These are phyloP conservation scores for Sinapis alba DNA, from an alignment of 441 rosid species.

Conservation along the genomic window DNA sequence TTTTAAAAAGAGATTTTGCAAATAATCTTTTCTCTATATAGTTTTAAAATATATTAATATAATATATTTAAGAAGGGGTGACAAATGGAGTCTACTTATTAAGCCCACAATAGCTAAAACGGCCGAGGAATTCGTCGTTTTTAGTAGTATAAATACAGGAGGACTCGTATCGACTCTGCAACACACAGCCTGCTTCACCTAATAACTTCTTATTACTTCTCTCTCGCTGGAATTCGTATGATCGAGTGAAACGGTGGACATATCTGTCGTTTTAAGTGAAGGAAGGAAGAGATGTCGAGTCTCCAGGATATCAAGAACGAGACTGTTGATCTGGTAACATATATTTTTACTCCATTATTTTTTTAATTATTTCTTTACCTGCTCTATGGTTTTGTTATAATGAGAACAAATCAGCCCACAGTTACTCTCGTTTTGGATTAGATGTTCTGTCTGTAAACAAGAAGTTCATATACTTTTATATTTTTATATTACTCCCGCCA, in stretches of 20 bases:
- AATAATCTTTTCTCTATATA: background rate
- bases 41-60: background rate
- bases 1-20: background rate
- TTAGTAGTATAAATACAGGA: conserved; percentile 25
- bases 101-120: conserved; percentile 35
- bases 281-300: conserved; percentile 37
- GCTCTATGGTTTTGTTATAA: conserved; percentile 4
- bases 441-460: background rate
- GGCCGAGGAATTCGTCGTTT: conserved; percentile 26
- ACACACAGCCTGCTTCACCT: conserved; percentile 17
- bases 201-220: background rate
- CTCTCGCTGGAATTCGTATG: conserved; percentile 23
- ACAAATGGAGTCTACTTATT: conserved; percentile 1
- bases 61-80: background rate
- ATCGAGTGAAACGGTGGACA: conserved; percentile 27
- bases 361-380: background rate
- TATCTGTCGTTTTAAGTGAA: conserved; percentile 31
- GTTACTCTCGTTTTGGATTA: background rate
- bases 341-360: no score
- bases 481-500: background rate
- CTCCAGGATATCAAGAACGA: conserved; percentile 44
- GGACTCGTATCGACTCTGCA: conserved; percentile 31
- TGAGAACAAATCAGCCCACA: conserved; percentile 7
- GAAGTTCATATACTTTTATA: conserved; percentile 1
- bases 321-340: conserved; percentile 46